These are phyloP conservation scores for Lasiodiplodia sp. DNA, from an alignment of 2,329 filamentous ascomycete genomes.

Conservation along the genomic window DNA sequence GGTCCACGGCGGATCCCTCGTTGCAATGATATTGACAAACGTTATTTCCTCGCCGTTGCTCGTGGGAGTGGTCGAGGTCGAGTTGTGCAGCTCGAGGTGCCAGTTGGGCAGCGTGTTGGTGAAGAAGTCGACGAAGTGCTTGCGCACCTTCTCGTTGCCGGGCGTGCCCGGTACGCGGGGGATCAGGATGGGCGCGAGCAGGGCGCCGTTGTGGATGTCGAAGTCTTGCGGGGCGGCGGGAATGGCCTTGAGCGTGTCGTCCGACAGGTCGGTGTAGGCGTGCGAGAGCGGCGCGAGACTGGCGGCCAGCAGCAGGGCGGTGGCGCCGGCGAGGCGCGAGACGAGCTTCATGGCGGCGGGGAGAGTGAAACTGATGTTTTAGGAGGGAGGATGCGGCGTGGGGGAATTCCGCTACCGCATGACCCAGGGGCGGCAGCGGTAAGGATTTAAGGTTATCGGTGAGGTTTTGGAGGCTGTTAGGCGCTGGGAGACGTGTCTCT, in stretches of 20 bases:
- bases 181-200: conserved; percentile 86
- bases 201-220: conserved; percentile 74
- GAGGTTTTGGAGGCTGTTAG: neutral
- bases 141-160: conserved; percentile 74
- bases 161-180: conserved; percentile 88
- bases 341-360: conserved; percentile 22
- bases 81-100: conserved; percentile 86
- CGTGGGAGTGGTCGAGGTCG: conserved; percentile 81
- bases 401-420: conserved; percentile 3
- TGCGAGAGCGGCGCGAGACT: conserved; percentile 40
- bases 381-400: neutral
- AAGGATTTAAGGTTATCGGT: neutral
- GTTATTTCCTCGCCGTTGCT: conserved; percentile 75
- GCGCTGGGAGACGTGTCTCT: conserved; percentile 12
- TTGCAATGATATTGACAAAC: conserved; percentile 86
- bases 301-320: conserved; percentile 31
- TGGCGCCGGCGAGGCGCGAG: neutral
- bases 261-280: conserved; percentile 69
- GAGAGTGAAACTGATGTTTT: neutral
- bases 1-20: conserved; percentile 86
- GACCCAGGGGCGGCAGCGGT: neutral
- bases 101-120: conserved; percentile 75
- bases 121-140: conserved; percentile 88
- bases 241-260: conserved; percentile 74
- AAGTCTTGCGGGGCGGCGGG: conserved; percentile 72